phyloP scores from a whole-genome alignment of 1,139 yeast genomes.

The Taphrina populina region DNA sequence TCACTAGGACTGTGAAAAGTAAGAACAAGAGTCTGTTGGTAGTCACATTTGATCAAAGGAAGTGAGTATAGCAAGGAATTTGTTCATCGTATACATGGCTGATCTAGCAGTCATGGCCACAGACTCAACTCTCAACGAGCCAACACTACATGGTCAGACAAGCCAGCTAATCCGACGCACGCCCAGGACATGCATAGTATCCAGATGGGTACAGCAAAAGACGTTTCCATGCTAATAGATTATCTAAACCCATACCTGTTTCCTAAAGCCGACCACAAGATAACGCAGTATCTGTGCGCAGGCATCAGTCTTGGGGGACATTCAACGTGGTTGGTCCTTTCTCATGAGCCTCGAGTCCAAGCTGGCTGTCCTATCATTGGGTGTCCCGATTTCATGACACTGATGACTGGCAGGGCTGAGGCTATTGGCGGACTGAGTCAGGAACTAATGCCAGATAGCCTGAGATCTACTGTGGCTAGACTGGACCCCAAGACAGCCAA shows the following conservation, averaged over 20 bases:
- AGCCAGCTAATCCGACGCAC: slow-evolving; percentile 50
- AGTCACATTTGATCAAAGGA: slow-evolving; percentile 59
- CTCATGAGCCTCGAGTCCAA: slow-evolving; percentile 37
- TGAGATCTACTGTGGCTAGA: slow-evolving; percentile 28
- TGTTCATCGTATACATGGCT: too few relatives aligned
- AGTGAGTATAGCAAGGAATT: slow-evolving; percentile 68
- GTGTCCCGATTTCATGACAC: slow-evolving; percentile 37
- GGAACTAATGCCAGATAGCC: slow-evolving; percentile 35
- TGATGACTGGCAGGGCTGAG: slow-evolving; percentile 37
- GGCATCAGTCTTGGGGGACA: slow-evolving; percentile 69
- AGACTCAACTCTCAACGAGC: slow-evolving; percentile 3
- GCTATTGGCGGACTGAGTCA: slow-evolving; percentile 5
- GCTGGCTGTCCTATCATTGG: slow-evolving; percentile 39
- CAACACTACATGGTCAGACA: slow-evolving; percentile 30
- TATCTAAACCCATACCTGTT: slow-evolving; percentile 52
- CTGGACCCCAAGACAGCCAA: slow-evolving; percentile 35
- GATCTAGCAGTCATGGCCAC: slow-evolving; percentile 13
- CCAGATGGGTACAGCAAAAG: slow-evolving; percentile 52
- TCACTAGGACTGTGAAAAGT: slow-evolving; percentile 10
- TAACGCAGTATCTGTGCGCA: slow-evolving; percentile 47
- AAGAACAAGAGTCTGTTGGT: slow-evolving; percentile 45
- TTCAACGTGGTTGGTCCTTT: slow-evolving; percentile 47
- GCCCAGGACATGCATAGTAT: slow-evolving; percentile 56
- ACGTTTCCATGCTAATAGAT: slow-evolving; percentile 53
- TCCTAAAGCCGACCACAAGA: slow-evolving; percentile 42